Conservation (phyloP, 2,329 filamentous ascomycete genomes). For the Alternaria ventricosa region DNA sequence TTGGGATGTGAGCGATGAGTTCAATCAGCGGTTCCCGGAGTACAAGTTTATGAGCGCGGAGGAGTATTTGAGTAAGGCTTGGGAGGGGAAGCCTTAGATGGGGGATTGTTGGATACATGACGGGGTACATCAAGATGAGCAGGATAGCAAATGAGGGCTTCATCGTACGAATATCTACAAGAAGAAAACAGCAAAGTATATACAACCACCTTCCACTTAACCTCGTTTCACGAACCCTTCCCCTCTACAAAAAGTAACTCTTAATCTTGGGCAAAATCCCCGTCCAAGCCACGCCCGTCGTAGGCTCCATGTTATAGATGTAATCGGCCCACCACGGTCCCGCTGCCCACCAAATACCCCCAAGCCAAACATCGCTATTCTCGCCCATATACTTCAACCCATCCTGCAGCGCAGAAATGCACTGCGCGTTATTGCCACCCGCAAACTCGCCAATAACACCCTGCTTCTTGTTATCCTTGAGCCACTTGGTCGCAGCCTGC, state of each 20-base stretch:
- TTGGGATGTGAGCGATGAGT: constrained; percentile 55
- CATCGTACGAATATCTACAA: not conserved
- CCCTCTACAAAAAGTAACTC: constrained; percentile 36
- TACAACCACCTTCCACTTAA: constrained; percentile 2
- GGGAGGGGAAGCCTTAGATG: constrained; percentile 47
- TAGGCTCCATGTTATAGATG: constrained; percentile 59
- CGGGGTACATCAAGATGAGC: not conserved
- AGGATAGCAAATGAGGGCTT: not conserved
- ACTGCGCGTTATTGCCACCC: constrained; percentile 58
- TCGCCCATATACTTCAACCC: constrained; percentile 57
- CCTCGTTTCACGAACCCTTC: not conserved
- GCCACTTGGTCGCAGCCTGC: constrained; percentile 60
- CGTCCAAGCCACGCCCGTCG: constrained; percentile 52
- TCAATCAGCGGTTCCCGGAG: constrained; percentile 55
- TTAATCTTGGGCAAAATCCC: constrained; percentile 45
- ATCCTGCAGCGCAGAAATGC: constrained; percentile 58
- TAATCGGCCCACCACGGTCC: constrained; percentile 61
- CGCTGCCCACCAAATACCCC: constrained; percentile 62
- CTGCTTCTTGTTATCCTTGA: constrained; percentile 60
- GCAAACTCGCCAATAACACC: constrained; percentile 64
- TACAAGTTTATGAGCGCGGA: constrained; percentile 53
- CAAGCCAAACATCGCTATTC: constrained; percentile 62
- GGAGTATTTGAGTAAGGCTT: constrained; percentile 52
- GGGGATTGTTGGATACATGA: not conserved
- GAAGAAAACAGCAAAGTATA: constrained; percentile 6